A percentile compares a stretch with the other conserved stretches of the same genome.
phyloP scores from a whole-genome alignment of 192 early-diverging fungal genomes.

The Umbelopsis isabellina region DNA sequence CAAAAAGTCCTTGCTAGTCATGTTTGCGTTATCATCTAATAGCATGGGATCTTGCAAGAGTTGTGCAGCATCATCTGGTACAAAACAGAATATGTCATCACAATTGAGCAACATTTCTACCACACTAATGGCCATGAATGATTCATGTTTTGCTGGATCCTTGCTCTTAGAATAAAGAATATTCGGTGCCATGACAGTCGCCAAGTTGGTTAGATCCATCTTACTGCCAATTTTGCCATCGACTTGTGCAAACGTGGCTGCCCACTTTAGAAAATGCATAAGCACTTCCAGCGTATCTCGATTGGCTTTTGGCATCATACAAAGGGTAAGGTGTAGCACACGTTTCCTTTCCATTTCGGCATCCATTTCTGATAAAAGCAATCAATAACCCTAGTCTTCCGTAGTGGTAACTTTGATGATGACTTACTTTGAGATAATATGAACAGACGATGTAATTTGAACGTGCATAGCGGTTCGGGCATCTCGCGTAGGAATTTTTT shows the following conservation, averaged over 20 bases:
- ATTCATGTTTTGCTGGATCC: slow-evolving; percentile 78
- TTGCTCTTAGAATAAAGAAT: slow-evolving; percentile 85
- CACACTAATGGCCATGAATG: slow-evolving; percentile 71
- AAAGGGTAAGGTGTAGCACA: slow-evolving; percentile 78
- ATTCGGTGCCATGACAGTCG: slow-evolving; percentile 94
- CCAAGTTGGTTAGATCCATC: slow-evolving; percentile 92
- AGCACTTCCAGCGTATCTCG: slow-evolving; percentile 91
- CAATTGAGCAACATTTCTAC: slow-evolving; percentile 68
- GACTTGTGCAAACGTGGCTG: slow-evolving; percentile 76
- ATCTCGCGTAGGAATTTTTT: slow-evolving; percentile 96
- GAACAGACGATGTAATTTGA: slow-evolving; percentile 85
- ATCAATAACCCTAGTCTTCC: neutral
- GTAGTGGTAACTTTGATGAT: neutral
- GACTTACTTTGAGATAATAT: slow-evolving; percentile 69
- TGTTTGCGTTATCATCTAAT: slow-evolving; percentile 16
- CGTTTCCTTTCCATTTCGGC: slow-evolving; percentile 56
- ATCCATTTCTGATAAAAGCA: slow-evolving; percentile 45
- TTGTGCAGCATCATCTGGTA: slow-evolving; percentile 28
- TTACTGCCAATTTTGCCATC: slow-evolving; percentile 78
- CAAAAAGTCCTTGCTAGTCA: slow-evolving; percentile 32
- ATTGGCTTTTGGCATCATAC: slow-evolving; percentile 87
- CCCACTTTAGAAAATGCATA: slow-evolving; percentile 82
- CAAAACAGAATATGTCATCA: slow-evolving; percentile 65
- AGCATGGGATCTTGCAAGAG: slow-evolving; percentile 34
- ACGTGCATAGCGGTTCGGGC: slow-evolving; percentile 93